Percentiles rank a stretch among this genome's conserved stretches.
Conservation (phyloP, 176 grass and related monocot genomes). For the Tuctoria greenei region DNA sequence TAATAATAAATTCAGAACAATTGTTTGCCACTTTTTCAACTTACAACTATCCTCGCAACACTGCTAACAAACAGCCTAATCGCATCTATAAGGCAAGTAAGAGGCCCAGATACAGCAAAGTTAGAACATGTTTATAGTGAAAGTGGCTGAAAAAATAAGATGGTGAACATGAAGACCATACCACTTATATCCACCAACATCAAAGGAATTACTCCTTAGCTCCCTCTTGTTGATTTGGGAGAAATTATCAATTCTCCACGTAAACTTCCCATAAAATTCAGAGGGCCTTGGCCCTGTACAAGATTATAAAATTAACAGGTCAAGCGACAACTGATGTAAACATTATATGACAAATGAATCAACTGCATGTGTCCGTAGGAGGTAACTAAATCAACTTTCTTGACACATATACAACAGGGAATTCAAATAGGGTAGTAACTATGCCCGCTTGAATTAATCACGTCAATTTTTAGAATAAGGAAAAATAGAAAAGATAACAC, state of each 20-base stretch:
- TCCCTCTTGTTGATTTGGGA: constrained; percentile 98
- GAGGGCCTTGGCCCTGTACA: constrained; percentile 79
- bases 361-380: constrained; percentile 14
- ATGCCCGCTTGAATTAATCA: neutral
- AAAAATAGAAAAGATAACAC: neutral
- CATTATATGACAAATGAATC: neutral
- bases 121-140: neutral
- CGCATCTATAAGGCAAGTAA: neutral
- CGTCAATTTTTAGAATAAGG: neutral
- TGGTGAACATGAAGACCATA: constrained; percentile 29
- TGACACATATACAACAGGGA: constrained; percentile 11
- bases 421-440: constrained; percentile 12
- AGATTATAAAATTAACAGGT: constrained; percentile 37
- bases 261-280: constrained; percentile 88
- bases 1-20: neutral
- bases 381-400: constrained; percentile 19
- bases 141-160: constrained; percentile 26
- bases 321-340: constrained; percentile 18
- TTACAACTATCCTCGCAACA: neutral
- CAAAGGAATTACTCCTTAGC: constrained; percentile 85
- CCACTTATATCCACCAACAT: constrained; percentile 98
- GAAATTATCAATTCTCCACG: constrained; percentile 96
- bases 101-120: constrained; percentile 14
- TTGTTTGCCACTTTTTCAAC: neutral
- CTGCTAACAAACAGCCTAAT: constrained; percentile 8